Evolutionary conservation across 768 basidiomycete genomes (phyloP).

Genomic region (Fomitopsis serialis): DNA sequence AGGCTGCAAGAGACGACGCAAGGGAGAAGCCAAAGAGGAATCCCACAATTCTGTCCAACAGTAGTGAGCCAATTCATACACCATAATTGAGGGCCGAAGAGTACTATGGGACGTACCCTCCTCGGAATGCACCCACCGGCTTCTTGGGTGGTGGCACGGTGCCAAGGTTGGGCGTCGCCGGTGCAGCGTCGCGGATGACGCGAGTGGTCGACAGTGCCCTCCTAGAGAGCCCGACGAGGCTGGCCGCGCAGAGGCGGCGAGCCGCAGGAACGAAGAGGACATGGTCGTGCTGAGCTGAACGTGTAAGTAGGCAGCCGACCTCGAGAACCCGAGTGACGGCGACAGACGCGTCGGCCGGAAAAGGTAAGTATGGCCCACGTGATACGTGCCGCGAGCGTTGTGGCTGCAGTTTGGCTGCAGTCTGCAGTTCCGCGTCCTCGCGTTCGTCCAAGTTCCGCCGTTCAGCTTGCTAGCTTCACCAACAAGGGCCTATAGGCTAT

Average conservation of each 20-base stretch:
- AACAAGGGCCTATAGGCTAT: no score
- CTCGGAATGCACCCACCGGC: conserved; percentile 59
- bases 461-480: not conserved
- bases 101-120: conserved; percentile 31
- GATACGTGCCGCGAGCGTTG: not conserved
- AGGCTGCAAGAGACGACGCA: conserved; percentile 81
- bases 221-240: conserved; percentile 13
- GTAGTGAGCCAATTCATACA: no score
- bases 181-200: conserved; percentile 36
- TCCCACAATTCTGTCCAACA: conserved; percentile 57
- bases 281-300: conserved; percentile 21
- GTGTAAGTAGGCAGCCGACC: not conserved
- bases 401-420: not conserved
- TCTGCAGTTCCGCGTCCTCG: no score
- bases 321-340: not conserved
- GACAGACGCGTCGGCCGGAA: conserved; percentile 2
- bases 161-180: conserved; percentile 43
- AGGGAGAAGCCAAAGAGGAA: conserved; percentile 89
- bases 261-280: conserved; percentile 32
- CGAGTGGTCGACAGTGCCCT: conserved; percentile 42
- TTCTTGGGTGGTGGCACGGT: conserved; percentile 54
- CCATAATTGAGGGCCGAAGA: not conserved
- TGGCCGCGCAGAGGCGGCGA: conserved; percentile 12
- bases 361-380: not conserved
- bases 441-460: not conserved